These are phyloP conservation scores for Neonectria neomacrospora DNA, from an alignment of 2,329 filamentous ascomycete genomes.

Conservation along the genomic window DNA sequence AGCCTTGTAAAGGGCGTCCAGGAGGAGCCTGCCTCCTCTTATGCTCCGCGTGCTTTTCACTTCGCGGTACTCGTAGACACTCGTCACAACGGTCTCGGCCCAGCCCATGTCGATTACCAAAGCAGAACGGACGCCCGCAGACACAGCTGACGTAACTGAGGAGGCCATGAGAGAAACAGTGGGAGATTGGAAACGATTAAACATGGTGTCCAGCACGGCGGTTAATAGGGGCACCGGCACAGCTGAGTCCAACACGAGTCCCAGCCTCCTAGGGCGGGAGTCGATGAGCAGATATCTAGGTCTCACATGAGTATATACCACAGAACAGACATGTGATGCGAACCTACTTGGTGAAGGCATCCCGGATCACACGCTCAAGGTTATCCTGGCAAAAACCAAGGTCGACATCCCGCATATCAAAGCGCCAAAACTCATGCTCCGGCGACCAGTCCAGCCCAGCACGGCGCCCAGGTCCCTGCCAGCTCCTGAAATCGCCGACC, in stretches of 20 bases:
- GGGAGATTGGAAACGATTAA: constrained; percentile 82
- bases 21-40: constrained; percentile 78
- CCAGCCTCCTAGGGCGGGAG: constrained; percentile 78
- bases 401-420: constrained; percentile 78
- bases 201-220: constrained; percentile 79
- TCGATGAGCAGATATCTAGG: constrained; percentile 74
- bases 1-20: constrained; percentile 74
- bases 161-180: constrained; percentile 83
- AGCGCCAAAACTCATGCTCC: constrained; percentile 80
- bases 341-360: constrained; percentile 82
- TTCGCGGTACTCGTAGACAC: constrained; percentile 90
- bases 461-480: constrained; percentile 63
- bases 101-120: constrained; percentile 92
- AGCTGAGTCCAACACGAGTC: constrained; percentile 80
- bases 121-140: constrained; percentile 86
- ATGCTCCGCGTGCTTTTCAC: constrained; percentile 76
- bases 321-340: not conserved
- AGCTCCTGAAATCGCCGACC: constrained; percentile 83
- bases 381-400: constrained; percentile 86
- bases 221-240: constrained; percentile 83
- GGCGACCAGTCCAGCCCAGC: constrained; percentile 68
- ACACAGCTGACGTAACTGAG: constrained; percentile 77
- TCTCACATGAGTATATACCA: constrained; percentile 27
- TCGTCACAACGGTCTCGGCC: constrained; percentile 87
- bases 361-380: constrained; percentile 83